Evolutionary conservation across 345 rosid species (phyloP), one percentile per base, ranked within the genome.

Genomic region (Clausena lansium): DNA sequence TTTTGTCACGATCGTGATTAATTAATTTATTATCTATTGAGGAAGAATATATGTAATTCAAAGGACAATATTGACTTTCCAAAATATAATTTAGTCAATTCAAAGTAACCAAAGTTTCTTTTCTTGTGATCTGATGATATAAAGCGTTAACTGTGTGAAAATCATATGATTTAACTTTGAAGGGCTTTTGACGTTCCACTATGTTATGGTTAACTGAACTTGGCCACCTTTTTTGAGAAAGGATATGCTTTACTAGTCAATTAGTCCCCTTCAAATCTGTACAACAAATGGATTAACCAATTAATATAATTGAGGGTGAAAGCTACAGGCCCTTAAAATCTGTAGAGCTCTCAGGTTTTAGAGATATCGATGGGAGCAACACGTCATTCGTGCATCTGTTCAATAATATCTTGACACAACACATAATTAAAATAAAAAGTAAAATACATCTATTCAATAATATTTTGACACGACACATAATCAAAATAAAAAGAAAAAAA

Each of bases 151-250:
- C 17, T 11, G 50, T 45, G 50, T 3, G 50, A 45, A 45, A 13
- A 45, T 45, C 50, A 11, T 45, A 45, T 45, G 17, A 45, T 45
- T 41, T 45, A 45, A 41, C 24, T 19, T 57, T 63, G 5, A 36
- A 24, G 13, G 17, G 25, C 4, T 25, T 57, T 9, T 17, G 20
- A 30, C 6, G 15, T 10, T 74, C 17, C 74, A 59, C 57, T 19
- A 17, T 61, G 17, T 4, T 27, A 17, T 7, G 68, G 76, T 81
- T 60, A 73, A 67, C 3, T 73, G 84, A 77, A 77, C 69, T 77
- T 77, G 69, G 80, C 25, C 75, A 22, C 32, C 17, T 61, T 68
- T 76, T 27, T 4, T 3, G 10, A 20, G 22, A 6, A 15, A 19
- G 38, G 24, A 67, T 5, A 24, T 33, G 54, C 28, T 54, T 35